A percentile compares a stretch with the other conserved stretches of the same genome.
Conservation (phyloP, 2,329 filamentous ascomycete genomes). For the Cephalotrichum gorgonifer region DNA sequence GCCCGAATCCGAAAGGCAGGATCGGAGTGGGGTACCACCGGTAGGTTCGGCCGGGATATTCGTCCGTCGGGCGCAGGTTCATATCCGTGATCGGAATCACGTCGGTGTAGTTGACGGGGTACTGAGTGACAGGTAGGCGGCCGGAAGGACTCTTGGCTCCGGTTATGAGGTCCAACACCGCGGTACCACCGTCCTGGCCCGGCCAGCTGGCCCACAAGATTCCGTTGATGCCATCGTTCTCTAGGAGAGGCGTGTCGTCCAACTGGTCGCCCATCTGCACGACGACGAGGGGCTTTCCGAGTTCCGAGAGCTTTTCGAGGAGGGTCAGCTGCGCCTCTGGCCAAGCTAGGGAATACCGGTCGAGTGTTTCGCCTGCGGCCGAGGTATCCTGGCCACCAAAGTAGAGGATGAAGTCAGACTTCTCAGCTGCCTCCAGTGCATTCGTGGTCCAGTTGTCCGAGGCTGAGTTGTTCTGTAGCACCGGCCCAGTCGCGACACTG, state of each 20-base stretch:
- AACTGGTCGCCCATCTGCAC: conserved; percentile 41
- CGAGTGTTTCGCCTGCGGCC: conserved; percentile 39
- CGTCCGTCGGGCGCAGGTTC: conserved; percentile 34
- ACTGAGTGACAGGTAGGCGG: conserved; percentile 43
- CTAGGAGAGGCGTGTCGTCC: conserved; percentile 37
- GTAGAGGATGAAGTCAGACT: conserved; percentile 41
- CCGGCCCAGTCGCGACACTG: conserved; percentile 13
- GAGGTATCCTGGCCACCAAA: conserved; percentile 43
- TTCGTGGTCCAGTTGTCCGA: conserved; percentile 19
- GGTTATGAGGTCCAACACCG: conserved; percentile 41
- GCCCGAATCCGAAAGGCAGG: conserved; percentile 41
- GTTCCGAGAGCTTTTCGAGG: conserved; percentile 25
- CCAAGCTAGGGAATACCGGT: conserved; percentile 41
- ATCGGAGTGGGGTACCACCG: conserved; percentile 43
- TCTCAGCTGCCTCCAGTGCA: conserved; percentile 25
- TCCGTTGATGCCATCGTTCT: conserved; percentile 34
- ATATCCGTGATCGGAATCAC: conserved; percentile 45
- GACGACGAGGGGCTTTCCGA: conserved; percentile 38
- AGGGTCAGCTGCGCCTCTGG: conserved; percentile 37
- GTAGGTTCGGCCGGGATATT: conserved; percentile 46
- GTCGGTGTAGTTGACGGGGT: conserved; percentile 38
- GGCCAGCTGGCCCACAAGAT: conserved; percentile 50
- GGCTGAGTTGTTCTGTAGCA: conserved; percentile 13
- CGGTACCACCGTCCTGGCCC: conserved; percentile 46
- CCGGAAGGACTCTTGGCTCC: conserved; percentile 40